A percentile compares a stretch with the other conserved stretches of the same genome.
Evolutionary conservation across 2,329 filamentous ascomycete species (phyloP).

Genomic region (Fusarium continuum): DNA sequence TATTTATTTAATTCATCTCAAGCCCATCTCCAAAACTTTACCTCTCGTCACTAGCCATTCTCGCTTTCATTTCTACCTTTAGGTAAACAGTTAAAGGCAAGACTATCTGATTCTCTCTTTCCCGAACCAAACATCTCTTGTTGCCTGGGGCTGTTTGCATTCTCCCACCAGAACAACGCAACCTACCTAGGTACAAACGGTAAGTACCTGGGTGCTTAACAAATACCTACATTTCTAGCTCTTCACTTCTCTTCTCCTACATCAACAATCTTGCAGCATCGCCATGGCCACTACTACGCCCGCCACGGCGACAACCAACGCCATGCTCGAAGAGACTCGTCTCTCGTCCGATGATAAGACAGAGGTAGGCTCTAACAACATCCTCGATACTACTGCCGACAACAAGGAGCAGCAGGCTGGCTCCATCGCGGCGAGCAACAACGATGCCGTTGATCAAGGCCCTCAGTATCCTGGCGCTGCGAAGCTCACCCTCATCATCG

Average conservation of each 20-base stretch:
- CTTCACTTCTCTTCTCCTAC: neutral
- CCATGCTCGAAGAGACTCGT: slow-evolving; percentile 36
- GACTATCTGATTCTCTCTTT: neutral
- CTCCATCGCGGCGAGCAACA: slow-evolving; percentile 1
- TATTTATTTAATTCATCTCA: slow-evolving; percentile 9
- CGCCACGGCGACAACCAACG: slow-evolving; percentile 23
- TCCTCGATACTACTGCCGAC: slow-evolving; percentile 27
- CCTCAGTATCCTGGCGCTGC: slow-evolving; percentile 52
- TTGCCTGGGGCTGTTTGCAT: neutral
- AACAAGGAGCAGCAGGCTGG: slow-evolving; percentile 25
- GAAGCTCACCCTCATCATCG: slow-evolving; percentile 54
- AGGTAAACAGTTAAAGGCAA: slow-evolving; percentile 5
- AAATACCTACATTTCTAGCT: neutral
- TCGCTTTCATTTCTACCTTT: neutral
- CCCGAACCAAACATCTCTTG: neutral
- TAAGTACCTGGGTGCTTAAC: no score
- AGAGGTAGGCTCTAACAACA: slow-evolving; percentile 43
- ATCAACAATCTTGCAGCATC: neutral
- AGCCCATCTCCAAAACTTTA: neutral
- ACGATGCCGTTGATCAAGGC: neutral
- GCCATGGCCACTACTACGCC: slow-evolving; percentile 27
- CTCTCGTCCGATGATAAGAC: slow-evolving; percentile 46
- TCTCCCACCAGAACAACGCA: neutral
- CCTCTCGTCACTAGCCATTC: neutral
- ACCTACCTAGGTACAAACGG: neutral